Conservation (phyloP, 805 yeast genomes). For the Lipomyces mesembrius region DNA sequence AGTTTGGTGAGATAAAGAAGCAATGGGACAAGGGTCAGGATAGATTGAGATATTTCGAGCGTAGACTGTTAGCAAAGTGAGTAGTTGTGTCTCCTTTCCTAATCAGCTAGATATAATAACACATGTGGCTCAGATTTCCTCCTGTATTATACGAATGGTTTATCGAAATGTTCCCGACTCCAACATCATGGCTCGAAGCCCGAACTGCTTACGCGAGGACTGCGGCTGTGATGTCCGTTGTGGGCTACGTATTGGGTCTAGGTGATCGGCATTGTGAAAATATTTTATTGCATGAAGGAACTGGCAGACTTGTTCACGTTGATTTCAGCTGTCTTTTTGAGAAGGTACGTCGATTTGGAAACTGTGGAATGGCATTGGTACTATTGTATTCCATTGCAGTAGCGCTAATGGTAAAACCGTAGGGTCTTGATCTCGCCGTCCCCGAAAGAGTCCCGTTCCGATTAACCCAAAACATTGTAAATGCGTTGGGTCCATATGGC, state of each 20-base stretch:
- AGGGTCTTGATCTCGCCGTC: constrained; percentile 65
- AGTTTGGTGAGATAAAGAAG: constrained; percentile 6
- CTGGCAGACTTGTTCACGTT: constrained; percentile 86
- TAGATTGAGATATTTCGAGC: constrained; percentile 12
- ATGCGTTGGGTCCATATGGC: constrained; percentile 86
- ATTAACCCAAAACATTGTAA: constrained; percentile 82
- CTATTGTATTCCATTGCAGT: constrained; percentile 89
- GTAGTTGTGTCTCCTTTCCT: background rate
- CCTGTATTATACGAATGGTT: constrained; percentile 89
- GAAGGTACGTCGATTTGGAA: constrained; percentile 50
- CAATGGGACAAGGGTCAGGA: background rate
- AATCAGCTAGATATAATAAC: background rate
- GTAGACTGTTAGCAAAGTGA: constrained; percentile 29
- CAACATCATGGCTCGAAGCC: constrained; percentile 82
- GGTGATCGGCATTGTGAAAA: constrained; percentile 98
- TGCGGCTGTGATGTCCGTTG: constrained; percentile 95
- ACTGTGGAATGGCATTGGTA: constrained; percentile 49
- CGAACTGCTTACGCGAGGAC: constrained; percentile 76
- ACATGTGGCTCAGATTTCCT: constrained; percentile 47
- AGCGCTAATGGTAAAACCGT: constrained; percentile 64
- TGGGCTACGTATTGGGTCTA: constrained; percentile 88
- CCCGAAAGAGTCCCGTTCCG: constrained; percentile 97
- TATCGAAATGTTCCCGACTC: constrained; percentile 85
- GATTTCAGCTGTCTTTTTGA: constrained; percentile 97
- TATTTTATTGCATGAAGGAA: constrained; percentile 68